Base-by-base conservation (phyloP, 805 yeast genomes). In the Candida chauliodis region DNA sequence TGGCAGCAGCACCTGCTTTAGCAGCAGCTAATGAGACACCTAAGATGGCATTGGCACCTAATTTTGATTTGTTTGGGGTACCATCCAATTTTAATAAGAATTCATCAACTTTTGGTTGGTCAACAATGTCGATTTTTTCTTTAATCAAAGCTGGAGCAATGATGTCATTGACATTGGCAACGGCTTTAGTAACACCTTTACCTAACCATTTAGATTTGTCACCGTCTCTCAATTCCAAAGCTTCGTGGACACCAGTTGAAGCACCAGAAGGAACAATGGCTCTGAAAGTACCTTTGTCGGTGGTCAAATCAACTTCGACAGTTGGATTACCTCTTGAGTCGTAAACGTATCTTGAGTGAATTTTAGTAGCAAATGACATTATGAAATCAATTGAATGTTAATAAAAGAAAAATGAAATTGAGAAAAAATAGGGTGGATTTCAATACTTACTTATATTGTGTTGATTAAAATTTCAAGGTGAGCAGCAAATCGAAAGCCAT, bases 251-350 rank as follows among this genome's bases (percentile, higher is more conserved):
- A 83, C 99, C 99, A 50, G 99, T 93, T 62, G 98, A 91, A 53
- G 99, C 99, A 76, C 99, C 99, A 52, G 97, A 89, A 69, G 99
- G 99, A 48, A 93, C 99, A 64, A 91, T 90, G 54, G 98, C 80
- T 73, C 97, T 85, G 95, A 88, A 90, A 51, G 79, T 59, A 63
- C 99, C 99, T 63, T 85, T 80, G 49, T 77, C 91, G 63, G 99
- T 91, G 79, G 84, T 75, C 59, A 91, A 62, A 64, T 93, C 98
- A 55, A 93, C 98, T 81, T 93, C 98, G 58, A 93, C 99, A 56
- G 99, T 91, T 76, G 99, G 99, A 83, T 91, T 93, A 75, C 98
- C 98, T 76, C 99, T 88, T 59, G 98, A 91, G 77, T 91, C 99
- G 84, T 93, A 91, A 73, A 91, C 96, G 79, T 81, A 84, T 76